Evolutionary conservation across 2,329 filamentous ascomycete genomes (phyloP), one percentile per base, ranked within the genome.

Genomic region (Pestalotiopsis sp.): DNA sequence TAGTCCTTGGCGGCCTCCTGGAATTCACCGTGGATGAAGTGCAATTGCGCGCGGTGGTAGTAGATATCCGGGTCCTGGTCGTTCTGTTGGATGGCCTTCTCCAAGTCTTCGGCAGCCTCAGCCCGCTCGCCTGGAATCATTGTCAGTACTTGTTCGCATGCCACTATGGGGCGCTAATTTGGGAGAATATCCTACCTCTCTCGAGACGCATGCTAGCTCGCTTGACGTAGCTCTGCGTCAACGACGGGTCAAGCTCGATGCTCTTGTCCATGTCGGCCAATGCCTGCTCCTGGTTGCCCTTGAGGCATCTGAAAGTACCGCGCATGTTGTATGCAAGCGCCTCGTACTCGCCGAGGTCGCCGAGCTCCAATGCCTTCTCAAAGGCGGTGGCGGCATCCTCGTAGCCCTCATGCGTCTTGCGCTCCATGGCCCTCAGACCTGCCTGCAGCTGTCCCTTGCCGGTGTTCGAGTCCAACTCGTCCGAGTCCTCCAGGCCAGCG

Each of bases 201-300:
- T 99, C 96, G 52, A 99, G 87, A 80, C 97, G 93, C 92, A 99
- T 97, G 87, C 95, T 98, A 67, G 96, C 96, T 70, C 96, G 92
- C 88, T 99, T 99, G 84, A 99, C 97, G 81, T 97, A 98, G 84
- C 93, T 97, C 84, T 99, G 96, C 7, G 94, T 97, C 83, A 98
- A 86, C 9, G 89, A 86, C 14, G 94, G 93, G 77, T 98, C 92
- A 61, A 98, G 85, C 81, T 97, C 93, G 69, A 98, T 92, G 80
- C 94, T 97, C 89, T 93, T 96, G 81, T 94, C 93, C 77, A 99
- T 88, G 78, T 98, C 96, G 56, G 87, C 84, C 73, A 98, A 86
- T 3, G 96, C 96, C 70, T 91, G 88, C 66, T 92, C 87, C 75
- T 95, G 95, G 80, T 97, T 94, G 69, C 96, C 96, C 73, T 92